Evolutionary conservation across 306 rosid genomes (phyloP).

Genomic region (Urtica urens): DNA sequence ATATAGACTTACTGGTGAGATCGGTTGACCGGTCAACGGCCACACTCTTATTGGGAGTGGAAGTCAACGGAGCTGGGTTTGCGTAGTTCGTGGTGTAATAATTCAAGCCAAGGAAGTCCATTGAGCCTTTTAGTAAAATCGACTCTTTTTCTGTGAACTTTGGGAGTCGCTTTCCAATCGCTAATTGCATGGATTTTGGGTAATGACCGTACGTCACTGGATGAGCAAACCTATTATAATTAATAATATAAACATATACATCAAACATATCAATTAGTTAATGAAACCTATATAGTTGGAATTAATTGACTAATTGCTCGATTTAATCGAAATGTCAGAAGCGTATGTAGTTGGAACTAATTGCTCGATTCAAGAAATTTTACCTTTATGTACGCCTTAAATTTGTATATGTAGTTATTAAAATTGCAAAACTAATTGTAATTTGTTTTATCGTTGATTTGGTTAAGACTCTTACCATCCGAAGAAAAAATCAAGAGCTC

Average conservation of each 20-base stretch:
- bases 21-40: not conserved
- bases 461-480: constrained; percentile 31
- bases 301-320: too few species aligned
- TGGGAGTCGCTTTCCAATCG: constrained; percentile 18
- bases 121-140: constrained; percentile 9
- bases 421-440: not conserved
- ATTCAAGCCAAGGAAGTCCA: constrained; percentile 22
- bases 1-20: not conserved
- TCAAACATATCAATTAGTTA: too few species aligned
- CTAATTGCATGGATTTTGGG: constrained; percentile 8
- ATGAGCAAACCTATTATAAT: constrained; percentile 17
- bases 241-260: too few species aligned
- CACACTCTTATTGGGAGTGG: not conserved
- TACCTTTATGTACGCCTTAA: too few species aligned
- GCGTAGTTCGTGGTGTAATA: constrained; percentile 23
- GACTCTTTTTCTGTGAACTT: constrained; percentile 15
- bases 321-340: too few species aligned
- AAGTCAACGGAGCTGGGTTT: not conserved
- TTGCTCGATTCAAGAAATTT: too few species aligned
- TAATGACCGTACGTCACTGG: constrained; percentile 21
- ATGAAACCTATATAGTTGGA: too few species aligned
- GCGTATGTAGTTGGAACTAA: too few species aligned
- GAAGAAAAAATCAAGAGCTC: constrained; percentile 26
- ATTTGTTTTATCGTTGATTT: not conserved
- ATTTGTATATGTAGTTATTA: too few species aligned